Evolutionary conservation across 2,329 filamentous ascomycete genomes (phyloP), one percentile per base, ranked within the genome.

Genomic region (Hymenoscyphus infarciens): DNA sequence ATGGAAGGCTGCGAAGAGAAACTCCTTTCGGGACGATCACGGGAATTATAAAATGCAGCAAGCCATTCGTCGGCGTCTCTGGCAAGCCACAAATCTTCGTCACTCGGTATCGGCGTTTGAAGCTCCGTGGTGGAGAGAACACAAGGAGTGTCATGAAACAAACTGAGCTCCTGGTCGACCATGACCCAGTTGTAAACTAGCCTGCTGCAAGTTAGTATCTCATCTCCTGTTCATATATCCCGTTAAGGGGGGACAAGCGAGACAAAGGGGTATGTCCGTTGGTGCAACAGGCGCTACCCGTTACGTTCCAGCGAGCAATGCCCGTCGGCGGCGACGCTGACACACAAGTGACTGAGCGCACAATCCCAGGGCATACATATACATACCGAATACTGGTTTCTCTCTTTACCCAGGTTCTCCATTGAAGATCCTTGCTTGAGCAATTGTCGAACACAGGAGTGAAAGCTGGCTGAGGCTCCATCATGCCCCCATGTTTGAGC

Each of bases 151-250:
- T 89, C 86, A 67, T 88, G 82, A 75, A 89, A 89, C 8, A 89
- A 77, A 56, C 85, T 84, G 61, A 89, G 77, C 74, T 91, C 88
- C 69, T 90, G 87, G 71, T 91, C 88, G 27, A 89, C 81, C 83
- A 89, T 88, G 22, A 88, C 84, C 85, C 87, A 91, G 61, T 87
- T 89, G 75, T 91, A 90, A n/a, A 89, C 83, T 35, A 91, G 78
- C 67, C 87, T 88, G 69, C 42, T 49, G 42, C n/a, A 49, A 25
- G 42, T 49, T 49, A 49, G 42, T 8, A 22, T 49, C 42, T 19
- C 42, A 49, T 19, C 16, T 45, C 42, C 16, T 49, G 33, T 35
- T 35, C 13, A 35, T 35, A 35, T 35, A 8, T 35, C 33, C 33
- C 33, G 33, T 8, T 10, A 35, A 35, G 10, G 33, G 1, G 33